phyloP scores from a whole-genome alignment of 176 grass and related monocot genomes.

The Raddia distichophylla region DNA sequence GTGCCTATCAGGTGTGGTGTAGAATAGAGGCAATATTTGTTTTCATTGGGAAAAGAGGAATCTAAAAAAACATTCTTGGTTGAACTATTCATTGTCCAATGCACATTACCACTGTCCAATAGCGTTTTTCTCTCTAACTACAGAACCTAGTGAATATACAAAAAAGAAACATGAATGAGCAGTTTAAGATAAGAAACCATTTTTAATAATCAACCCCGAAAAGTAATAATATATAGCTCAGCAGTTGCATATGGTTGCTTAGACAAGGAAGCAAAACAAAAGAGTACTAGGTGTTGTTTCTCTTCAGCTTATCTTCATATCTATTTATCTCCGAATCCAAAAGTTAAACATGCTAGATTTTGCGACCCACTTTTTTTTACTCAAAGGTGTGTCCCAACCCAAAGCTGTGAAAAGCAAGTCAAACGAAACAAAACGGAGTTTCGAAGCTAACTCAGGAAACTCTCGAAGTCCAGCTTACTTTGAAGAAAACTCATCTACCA shows the following conservation, averaged over 20 bases:
- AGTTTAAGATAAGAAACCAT: constrained; percentile 7
- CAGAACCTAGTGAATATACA: constrained; percentile 8
- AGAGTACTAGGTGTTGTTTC: not conserved
- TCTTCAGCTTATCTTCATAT: no score
- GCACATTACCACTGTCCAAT: not conserved
- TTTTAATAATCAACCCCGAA: constrained; percentile 15
- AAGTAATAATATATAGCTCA: constrained; percentile 19
- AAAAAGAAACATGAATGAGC: not conserved
- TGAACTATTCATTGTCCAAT: not conserved
- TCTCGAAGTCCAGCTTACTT: not conserved
- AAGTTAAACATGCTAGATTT: no score
- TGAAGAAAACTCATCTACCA: not conserved
- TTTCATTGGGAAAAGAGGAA: constrained; percentile 16
- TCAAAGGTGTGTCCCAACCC: no score
- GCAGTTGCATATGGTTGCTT: not conserved
- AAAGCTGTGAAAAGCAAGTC: no score
- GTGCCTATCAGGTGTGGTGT: not conserved
- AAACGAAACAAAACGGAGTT: no score
- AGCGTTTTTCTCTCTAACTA: constrained; percentile 8
- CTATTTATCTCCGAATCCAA: no score
- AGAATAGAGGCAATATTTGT: constrained; percentile 12
- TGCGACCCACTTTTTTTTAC: no score
- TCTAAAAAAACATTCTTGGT: not conserved
- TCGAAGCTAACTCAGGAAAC: no score
- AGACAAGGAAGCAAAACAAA: not conserved